phyloP scores from a whole-genome alignment of 495 filamentous ascomycete genomes.

The Astrocystis sublimbata region DNA sequence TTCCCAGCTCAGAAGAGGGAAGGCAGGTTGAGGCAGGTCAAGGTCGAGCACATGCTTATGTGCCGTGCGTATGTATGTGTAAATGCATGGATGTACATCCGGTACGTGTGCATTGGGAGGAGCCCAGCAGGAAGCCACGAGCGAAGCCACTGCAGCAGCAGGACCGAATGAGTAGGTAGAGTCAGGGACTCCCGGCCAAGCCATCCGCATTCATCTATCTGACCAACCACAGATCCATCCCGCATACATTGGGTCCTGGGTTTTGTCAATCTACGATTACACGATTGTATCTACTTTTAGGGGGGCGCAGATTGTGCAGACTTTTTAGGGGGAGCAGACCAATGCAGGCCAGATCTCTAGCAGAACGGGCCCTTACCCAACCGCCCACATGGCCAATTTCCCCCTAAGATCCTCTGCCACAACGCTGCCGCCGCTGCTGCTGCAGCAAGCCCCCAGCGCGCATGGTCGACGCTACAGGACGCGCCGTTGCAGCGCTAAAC shows the following conservation, averaged over 20 bases:
- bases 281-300: no score
- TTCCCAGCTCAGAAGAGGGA: no score
- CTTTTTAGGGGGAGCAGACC: constrained; percentile 8
- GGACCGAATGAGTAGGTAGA: no score
- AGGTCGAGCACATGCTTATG: constrained; percentile 5
- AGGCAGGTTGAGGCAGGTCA: no score
- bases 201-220: background rate
- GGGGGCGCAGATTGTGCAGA: constrained; percentile 1
- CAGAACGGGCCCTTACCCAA: no score
- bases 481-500: background rate
- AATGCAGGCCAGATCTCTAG: background rate
- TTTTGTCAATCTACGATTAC: background rate
- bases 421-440: background rate
- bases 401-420: background rate
- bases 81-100: background rate
- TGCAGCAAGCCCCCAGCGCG: no score
- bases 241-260: background rate
- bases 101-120: no score
- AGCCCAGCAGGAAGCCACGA: no score
- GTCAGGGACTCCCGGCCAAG: background rate
- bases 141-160: no score
- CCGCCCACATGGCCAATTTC: constrained; percentile 14
- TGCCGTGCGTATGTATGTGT: background rate
- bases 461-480: background rate
- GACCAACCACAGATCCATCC: constrained; percentile 3